phyloP scores from a whole-genome alignment of 208 protist species.

The Naegleria lovaniensis region DNA sequence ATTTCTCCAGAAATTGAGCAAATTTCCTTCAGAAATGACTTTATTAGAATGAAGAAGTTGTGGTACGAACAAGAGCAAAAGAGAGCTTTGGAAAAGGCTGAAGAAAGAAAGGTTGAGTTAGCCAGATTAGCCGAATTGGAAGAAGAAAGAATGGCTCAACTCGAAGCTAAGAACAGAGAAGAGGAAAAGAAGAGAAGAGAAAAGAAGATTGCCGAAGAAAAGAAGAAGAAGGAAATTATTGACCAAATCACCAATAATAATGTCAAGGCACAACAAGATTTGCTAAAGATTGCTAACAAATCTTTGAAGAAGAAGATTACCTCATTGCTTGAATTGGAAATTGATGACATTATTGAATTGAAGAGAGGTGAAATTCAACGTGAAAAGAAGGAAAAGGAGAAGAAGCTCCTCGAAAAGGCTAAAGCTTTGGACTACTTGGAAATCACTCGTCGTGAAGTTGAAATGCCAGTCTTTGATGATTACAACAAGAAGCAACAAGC shows the following conservation, averaged over 20 bases:
- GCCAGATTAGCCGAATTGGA: not conserved
- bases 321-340: not conserved
- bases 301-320: not conserved
- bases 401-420: not conserved
- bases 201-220: not conserved
- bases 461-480: conserved; percentile 3
- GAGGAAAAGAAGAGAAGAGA: not conserved
- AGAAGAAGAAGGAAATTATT: conserved; percentile 16
- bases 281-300: not conserved
- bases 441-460: not conserved
- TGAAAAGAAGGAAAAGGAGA: conserved; percentile 18
- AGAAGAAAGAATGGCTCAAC: not conserved
- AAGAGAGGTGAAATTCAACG: conserved; percentile 1
- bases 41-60: conserved; percentile 9
- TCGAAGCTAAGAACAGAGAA: not conserved
- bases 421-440: conserved; percentile 3
- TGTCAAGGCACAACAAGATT: not conserved
- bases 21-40: not conserved
- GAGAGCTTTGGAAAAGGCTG: not conserved
- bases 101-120: not conserved
- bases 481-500: not conserved
- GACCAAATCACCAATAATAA: not conserved
- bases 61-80: conserved; percentile 6
- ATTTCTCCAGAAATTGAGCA: not conserved
- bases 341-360: not conserved